A percentile compares a stretch with the other conserved stretches of the same genome.
Evolutionary conservation across 306 rosid genomes (phyloP).

Genomic region (Medicago arabica): DNA sequence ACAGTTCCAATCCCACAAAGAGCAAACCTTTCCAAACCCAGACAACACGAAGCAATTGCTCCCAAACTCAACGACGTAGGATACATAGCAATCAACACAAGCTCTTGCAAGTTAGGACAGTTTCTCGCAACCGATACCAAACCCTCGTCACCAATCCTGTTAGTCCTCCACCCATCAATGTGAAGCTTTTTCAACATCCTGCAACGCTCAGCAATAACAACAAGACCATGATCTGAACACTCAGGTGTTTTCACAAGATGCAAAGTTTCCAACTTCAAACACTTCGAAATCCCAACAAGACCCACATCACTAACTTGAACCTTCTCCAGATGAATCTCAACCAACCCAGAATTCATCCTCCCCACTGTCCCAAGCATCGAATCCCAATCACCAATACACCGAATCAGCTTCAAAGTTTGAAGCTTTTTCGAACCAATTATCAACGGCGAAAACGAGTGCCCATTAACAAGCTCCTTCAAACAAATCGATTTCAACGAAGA

Average conservation of each 20-base stretch:
- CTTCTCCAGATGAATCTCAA: constrained; percentile 83
- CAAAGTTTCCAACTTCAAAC: constrained; percentile 50
- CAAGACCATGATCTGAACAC: constrained; percentile 72
- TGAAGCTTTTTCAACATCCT: constrained; percentile 79
- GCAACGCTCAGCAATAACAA: constrained; percentile 62
- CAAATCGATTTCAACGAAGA: constrained; percentile 66
- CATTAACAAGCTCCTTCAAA: constrained; percentile 74
- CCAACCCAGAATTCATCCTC: constrained; percentile 49
- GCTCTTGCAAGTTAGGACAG: constrained; percentile 71
- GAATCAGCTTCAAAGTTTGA: constrained; percentile 62
- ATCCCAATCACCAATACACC: constrained; percentile 96
- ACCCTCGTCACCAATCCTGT: constrained; percentile 78
- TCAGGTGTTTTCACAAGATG: constrained; percentile 78
- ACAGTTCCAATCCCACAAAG: constrained; percentile 73
- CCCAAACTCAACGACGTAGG: constrained; percentile 64
- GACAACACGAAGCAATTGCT: constrained; percentile 66
- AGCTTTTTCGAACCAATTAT: constrained; percentile 66
- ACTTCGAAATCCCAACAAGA: constrained; percentile 44
- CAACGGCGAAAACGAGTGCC: constrained; percentile 63
- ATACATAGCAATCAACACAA: constrained; percentile 78
- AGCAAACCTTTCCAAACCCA: constrained; percentile 71
- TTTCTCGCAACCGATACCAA: constrained; percentile 63
- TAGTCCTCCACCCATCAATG: constrained; percentile 92
- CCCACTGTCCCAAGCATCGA: constrained; percentile 55
- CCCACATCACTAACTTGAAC: constrained; percentile 56